Evolutionary conservation across 2,329 filamentous ascomycete species (phyloP), one percentile per base, ranked within the genome.

Genomic region (Phyllosticta citrichinensis): DNA sequence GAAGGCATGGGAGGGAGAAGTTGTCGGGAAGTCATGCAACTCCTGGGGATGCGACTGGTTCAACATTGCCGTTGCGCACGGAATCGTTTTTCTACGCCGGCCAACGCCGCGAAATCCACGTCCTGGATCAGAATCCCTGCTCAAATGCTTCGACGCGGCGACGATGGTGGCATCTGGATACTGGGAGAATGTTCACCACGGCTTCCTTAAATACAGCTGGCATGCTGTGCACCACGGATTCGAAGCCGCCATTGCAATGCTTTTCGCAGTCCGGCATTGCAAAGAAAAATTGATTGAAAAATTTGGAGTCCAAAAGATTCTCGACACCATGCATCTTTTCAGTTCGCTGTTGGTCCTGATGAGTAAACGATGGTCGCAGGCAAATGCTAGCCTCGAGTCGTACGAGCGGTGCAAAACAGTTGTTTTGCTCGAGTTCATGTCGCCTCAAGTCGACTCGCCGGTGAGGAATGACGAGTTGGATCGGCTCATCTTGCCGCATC

Each of bases 221-320:
- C 60, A 62, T 22, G 55, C 55, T 4, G 60, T 62, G 10, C 60
- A 62, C 11, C 55, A 62, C 24, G 60, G 60, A 10, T 62, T 62
- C 19, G 60, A 62, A 17, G 60, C 60, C 17, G 55, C 55, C 35
- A 62, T 62, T 10, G 55, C 50, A n/a, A 57, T 57, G 55, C 47
- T 62, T 3, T 62, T 51, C n/a, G 56, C 55, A 11, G 53, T 62
- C 24, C 30, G 60, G 35, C 60, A 62, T 30, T 62, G 60, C n/a
- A 62, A 54, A 5, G 55, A 57, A 22, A 30, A 57, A 33, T 22
- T 62, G 24, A 62, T 51, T n/a, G 55, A 57, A 52, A 55, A 50
- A 3, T 52, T 55, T 22, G 60, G 60, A 33, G 57, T 47, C 5
- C 33, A 56, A 11, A 57, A 58, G 17, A 58, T 62, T 33, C 51